Base-by-base conservation (phyloP, 2,329 filamentous ascomycete genomes). In the Exophiala viscosa region DNA sequence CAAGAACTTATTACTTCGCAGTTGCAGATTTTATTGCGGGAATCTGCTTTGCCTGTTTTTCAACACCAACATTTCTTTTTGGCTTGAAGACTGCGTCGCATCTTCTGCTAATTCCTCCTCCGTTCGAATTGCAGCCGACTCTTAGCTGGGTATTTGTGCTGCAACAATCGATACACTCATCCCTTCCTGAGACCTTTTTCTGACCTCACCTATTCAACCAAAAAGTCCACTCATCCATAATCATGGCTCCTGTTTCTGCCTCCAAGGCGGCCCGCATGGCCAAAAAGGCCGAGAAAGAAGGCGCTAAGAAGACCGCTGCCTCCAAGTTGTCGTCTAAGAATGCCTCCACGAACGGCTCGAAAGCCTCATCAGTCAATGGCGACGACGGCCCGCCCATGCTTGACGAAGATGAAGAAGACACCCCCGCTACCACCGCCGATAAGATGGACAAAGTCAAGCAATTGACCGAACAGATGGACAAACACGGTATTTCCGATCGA, bases 401-500 rank as follows among this genome's bases (percentile, higher is more conserved):
- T 60, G 85, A 90, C 65, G 83, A 72, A 58, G 75, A 85, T 66
- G 83, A 82, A 67, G 72, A 76, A 50, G 72, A 76, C 39, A 80
- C 81, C 64, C 82, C 86, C 60, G 86, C 86, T 55, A 89, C 85
- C 62, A 79, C 83, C 55, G 81, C 78, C 64, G 82, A 85, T 64
- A 89, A 92, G 77, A 74, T 86, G 71, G 84, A 87, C 62, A 86
- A 87, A 69, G 85, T 96, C 61, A 87, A 90, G 77, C 90, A 90
- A 70, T 81, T 99, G 62, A 85, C 88, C 40, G 80, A 91, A 49
- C 95, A 99, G 77, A 87, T 96, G 81, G 93, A 99, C 76, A 88
- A 95, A 76, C 84, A 95, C 70, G 93, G 93, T 67, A 81, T 99
- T 61, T 97, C 93, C 11, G 93, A 99, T 75, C 88, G 93, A 73